These are phyloP conservation scores for Endothia cerciana DNA, from an alignment of 2,329 filamentous ascomycete species.

Conservation along the genomic window DNA sequence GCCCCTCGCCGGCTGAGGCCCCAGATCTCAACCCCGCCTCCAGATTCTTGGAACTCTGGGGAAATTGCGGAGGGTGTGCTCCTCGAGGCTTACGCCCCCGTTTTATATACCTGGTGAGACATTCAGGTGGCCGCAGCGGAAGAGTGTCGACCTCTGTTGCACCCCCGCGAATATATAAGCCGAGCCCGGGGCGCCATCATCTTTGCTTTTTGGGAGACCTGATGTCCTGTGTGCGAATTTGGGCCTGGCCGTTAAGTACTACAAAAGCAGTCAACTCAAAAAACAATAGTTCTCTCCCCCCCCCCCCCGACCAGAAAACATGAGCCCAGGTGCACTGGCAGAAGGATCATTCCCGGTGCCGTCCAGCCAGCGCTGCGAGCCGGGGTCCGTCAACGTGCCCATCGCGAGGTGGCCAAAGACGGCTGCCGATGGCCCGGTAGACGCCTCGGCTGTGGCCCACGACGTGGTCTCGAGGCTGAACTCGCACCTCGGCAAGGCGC, in stretches of 20 bases:
- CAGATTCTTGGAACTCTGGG: slow-evolving; percentile 2
- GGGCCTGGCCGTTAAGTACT: not conserved
- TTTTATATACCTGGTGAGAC: not conserved
- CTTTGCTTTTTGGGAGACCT: too few relatives aligned
- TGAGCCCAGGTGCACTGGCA: slow-evolving; percentile 19
- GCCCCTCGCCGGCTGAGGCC: not conserved
- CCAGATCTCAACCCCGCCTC: not conserved
- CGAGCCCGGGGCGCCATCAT: not conserved
- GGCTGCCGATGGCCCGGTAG: slow-evolving; percentile 35
- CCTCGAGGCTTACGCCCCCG: not conserved
- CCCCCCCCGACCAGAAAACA: not conserved
- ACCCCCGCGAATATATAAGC: not conserved
- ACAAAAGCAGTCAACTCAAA: not conserved
- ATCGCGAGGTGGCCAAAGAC: slow-evolving; percentile 48
- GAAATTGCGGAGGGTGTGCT: slow-evolving; percentile 5
- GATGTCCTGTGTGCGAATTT: not conserved
- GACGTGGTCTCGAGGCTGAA: slow-evolving; percentile 47
- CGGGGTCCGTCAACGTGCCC: slow-evolving; percentile 59
- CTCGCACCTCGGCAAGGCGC: slow-evolving; percentile 41
- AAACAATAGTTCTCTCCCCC: not conserved
- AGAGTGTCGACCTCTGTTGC: not conserved
- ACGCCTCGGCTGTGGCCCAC: slow-evolving; percentile 44
- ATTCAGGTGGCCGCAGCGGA: not conserved
- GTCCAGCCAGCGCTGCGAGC: slow-evolving; percentile 34
- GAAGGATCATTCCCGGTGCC: not conserved